Evolutionary conservation across 345 rosid species (phyloP).

Genomic region (Chamaenerion angustifolium): DNA sequence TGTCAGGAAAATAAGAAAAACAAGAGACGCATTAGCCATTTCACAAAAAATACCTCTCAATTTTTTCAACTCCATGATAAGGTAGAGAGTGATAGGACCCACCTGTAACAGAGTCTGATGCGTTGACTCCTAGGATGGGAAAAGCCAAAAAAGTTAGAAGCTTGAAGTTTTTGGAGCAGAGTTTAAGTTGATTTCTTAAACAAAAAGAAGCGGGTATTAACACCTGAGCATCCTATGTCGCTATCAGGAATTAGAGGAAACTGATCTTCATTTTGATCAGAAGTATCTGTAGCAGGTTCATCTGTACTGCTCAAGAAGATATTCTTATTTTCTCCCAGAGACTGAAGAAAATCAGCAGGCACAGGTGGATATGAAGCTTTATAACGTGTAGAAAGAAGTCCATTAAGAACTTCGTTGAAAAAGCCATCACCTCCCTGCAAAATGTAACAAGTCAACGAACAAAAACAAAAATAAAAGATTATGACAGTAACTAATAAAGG

Average conservation of each 20-base stretch:
- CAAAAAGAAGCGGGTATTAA: constrained; percentile 8
- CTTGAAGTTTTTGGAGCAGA: neutral
- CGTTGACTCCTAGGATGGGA: too few species aligned
- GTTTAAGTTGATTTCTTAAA: neutral
- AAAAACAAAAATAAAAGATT: neutral
- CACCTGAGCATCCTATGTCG: constrained; percentile 20
- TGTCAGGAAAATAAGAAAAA: neutral
- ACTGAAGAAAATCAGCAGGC: constrained; percentile 40
- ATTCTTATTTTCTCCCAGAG: constrained; percentile 22
- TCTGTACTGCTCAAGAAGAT: constrained; percentile 20
- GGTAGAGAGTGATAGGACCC: too few species aligned
- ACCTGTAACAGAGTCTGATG: too few species aligned
- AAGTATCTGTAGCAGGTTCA: constrained; percentile 20
- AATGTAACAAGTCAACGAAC: constrained; percentile 6
- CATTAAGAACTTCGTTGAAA: constrained; percentile 86
- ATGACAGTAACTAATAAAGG: neutral
- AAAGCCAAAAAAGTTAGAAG: too few species aligned
- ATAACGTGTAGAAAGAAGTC: constrained; percentile 63
- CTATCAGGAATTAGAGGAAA: constrained; percentile 35
- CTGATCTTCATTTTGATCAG: constrained; percentile 27
- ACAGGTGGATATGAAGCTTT: constrained; percentile 73
- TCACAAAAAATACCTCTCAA: too few species aligned
- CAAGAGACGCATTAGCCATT: too few species aligned
- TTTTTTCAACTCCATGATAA: too few species aligned
- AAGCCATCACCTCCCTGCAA: constrained; percentile 94